These are phyloP conservation scores for Porcisia hertigi DNA, from an alignment of 208 protist species.

Conservation along the genomic window DNA sequence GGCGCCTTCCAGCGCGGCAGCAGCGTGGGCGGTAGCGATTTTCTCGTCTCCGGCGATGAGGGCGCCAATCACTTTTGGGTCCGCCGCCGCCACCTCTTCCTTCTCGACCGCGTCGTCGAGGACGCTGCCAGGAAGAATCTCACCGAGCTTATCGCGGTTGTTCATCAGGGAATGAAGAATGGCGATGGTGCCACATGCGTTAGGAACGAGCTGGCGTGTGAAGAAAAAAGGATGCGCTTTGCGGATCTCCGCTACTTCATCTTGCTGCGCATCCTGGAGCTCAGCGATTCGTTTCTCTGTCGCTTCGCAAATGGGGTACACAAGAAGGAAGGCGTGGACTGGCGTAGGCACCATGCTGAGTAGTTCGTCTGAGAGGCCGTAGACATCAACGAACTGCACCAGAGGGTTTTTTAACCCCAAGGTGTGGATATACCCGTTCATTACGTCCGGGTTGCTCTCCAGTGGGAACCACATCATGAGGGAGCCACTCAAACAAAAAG, in stretches of 20 bases:
- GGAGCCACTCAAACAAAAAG: background rate
- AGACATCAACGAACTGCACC: conserved; percentile 92
- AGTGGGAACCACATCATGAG: conserved; percentile 82
- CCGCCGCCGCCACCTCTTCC: background rate
- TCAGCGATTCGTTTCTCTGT: conserved; percentile 33
- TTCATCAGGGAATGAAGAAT: conserved; percentile 93
- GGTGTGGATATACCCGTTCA: conserved; percentile 77
- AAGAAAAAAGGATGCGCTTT: conserved; percentile 77
- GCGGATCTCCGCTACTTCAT: conserved; percentile 46
- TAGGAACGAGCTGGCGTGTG: conserved; percentile 91
- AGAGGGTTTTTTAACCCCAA: conserved; percentile 59
- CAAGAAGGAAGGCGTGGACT: conserved; percentile 88
- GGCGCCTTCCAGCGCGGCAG: conserved; percentile 60
- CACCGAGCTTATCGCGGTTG: conserved; percentile 68
- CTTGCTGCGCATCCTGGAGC: conserved; percentile 27
- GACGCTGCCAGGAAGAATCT: conserved; percentile 38
- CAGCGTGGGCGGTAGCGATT: conserved; percentile 64
- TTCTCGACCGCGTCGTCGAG: conserved; percentile 21
- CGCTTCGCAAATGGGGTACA: conserved; percentile 86
- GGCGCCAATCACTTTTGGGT: conserved; percentile 26
- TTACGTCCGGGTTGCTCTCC: conserved; percentile 93
- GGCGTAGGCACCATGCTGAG: conserved; percentile 91
- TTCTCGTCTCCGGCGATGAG: conserved; percentile 39
- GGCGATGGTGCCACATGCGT: conserved; percentile 96
- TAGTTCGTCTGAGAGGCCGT: conserved; percentile 87